These are phyloP conservation scores for Backusella australiensis DNA, from an alignment of 192 early-diverging fungal species.

Conservation along the genomic window DNA sequence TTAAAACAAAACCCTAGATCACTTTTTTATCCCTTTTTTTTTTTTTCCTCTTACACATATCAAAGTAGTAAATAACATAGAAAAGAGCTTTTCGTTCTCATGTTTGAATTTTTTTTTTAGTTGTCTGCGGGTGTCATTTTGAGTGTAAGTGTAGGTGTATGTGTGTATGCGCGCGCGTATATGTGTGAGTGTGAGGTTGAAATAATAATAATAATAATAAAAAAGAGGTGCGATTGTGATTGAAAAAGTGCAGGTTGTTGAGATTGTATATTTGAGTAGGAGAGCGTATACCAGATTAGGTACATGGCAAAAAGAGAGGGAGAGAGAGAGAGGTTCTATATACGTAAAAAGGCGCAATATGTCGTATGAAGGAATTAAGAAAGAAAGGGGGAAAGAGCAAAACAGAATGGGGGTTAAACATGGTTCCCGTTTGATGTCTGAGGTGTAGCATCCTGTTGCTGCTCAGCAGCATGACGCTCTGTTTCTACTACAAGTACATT, in stretches of 20 bases:
- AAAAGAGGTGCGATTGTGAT: neutral
- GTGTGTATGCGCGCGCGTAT: neutral
- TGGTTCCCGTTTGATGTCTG: neutral
- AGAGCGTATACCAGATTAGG: neutral
- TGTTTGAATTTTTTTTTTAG: neutral
- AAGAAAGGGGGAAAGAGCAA: neutral
- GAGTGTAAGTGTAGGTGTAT: neutral
- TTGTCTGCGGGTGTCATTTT: neutral
- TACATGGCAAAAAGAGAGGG: neutral
- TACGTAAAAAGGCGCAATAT: neutral
- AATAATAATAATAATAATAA: no score
- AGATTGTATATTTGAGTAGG: neutral
- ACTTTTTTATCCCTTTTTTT: neutral
- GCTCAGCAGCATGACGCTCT: neutral
- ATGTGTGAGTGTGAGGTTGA: no score
- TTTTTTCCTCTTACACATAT: no score
- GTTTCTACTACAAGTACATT: slow-evolving; percentile 4
- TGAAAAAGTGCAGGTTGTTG: neutral
- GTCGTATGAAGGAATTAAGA: neutral
- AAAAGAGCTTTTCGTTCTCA: no score
- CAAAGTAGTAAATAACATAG: no score
- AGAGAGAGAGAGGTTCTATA: neutral
- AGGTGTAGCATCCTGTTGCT: neutral
- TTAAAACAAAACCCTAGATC: neutral
- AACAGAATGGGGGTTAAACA: neutral